These are phyloP conservation scores for Maudiozyma humilis DNA, from an alignment of 1,139 yeast species.

Conservation along the genomic window DNA sequence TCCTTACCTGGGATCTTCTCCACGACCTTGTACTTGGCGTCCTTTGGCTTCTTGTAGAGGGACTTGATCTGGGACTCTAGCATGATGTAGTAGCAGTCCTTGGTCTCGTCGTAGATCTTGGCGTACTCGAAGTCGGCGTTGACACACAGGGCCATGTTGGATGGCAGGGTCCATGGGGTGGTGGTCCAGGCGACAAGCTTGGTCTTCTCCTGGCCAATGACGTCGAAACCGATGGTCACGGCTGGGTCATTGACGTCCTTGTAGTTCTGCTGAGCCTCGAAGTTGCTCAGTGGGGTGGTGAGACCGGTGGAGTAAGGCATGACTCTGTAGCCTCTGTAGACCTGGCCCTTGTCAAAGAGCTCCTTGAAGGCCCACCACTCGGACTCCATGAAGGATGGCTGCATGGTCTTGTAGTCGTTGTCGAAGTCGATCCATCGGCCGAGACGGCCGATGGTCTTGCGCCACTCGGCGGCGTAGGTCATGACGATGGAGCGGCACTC, in stretches of 20 bases:
- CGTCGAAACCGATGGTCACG: conserved; percentile 82
- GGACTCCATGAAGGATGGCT: conserved; percentile 94
- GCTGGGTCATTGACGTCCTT: conserved; percentile 97
- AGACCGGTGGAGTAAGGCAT: conserved; percentile 98
- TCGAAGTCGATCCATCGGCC: conserved; percentile 99
- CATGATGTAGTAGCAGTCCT: conserved; percentile 69
- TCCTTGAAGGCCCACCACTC: conserved; percentile 98
- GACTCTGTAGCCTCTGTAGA: conserved; percentile 89
- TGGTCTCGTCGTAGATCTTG: conserved; percentile 83
- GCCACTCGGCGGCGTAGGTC: conserved; percentile 96
- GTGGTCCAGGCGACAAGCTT: conserved; percentile 96
- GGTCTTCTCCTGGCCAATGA: conserved; percentile 71
- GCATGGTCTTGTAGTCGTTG: conserved; percentile 93
- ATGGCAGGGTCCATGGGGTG: conserved; percentile 98
- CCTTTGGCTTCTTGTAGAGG: conserved; percentile 86
- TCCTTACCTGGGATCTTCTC: conserved; percentile 74
- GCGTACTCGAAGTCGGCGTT: conserved; percentile 86
- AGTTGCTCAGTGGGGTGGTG: conserved; percentile 92
- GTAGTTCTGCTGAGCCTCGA: conserved; percentile 97
- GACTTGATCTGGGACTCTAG: conserved; percentile 74
- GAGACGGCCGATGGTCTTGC: conserved; percentile 79
- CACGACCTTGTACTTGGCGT: conserved; percentile 76
- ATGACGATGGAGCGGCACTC: conserved; percentile 96
- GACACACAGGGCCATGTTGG: conserved; percentile 86
- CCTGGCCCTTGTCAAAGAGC: conserved; percentile 73